Evolutionary conservation across 495 filamentous ascomycete genomes (phyloP).

Genomic region (Xylaria sp.): DNA sequence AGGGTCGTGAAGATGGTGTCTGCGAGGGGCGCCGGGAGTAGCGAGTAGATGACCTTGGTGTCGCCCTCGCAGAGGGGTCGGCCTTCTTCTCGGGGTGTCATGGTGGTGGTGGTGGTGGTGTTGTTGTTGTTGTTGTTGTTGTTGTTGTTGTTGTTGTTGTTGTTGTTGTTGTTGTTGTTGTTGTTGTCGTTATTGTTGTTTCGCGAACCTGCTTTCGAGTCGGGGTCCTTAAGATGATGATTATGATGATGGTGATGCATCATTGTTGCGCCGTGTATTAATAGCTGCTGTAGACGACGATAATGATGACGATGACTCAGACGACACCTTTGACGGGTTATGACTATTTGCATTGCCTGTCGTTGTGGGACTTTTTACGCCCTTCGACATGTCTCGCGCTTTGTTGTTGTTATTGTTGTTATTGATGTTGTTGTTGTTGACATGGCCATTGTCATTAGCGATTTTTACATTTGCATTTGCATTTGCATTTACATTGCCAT

Average conservation of each 20-base stretch:
- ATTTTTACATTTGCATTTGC: too few species aligned
- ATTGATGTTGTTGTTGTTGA: neutral
- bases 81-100: slow-evolving; percentile 19
- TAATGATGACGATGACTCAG: neutral
- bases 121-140: neutral
- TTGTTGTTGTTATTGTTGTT: neutral
- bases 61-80: slow-evolving; percentile 73
- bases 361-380: neutral
- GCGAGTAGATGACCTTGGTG: slow-evolving; percentile 73
- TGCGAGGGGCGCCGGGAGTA: slow-evolving; percentile 61
- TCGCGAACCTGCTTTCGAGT: too few species aligned
- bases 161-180: too few species aligned
- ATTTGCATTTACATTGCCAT: neutral
- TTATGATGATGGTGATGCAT: neutral
- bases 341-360: neutral
- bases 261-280: neutral
- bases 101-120: neutral
- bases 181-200: too few species aligned
- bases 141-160: too few species aligned
- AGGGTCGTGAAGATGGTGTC: slow-evolving; percentile 73
- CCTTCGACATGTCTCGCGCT: neutral
- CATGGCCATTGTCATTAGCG: neutral
- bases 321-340: neutral
- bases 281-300: neutral
- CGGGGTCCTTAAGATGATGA: too few species aligned